phyloP scores from a whole-genome alignment of 352 stramenopile species.

The Lagenidium sp. region DNA sequence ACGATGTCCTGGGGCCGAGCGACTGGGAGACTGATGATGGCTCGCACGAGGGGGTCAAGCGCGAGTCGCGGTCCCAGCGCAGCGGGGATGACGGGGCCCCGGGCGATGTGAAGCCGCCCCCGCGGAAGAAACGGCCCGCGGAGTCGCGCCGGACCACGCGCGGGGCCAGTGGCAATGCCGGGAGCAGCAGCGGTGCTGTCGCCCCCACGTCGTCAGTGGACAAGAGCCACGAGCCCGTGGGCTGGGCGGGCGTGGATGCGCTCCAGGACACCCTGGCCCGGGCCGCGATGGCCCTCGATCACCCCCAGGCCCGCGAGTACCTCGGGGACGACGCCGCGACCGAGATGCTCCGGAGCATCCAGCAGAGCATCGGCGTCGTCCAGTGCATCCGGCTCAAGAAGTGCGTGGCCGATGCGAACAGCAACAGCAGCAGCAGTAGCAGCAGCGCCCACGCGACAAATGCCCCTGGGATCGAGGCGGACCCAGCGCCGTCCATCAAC shows the following conservation, averaged over 20 bases:
- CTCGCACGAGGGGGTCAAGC: background rate
- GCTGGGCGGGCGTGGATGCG: constrained; percentile 11
- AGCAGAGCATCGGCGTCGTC: constrained; percentile 21
- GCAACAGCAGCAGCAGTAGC: constrained; percentile 2
- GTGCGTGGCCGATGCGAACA: too few relatives aligned
- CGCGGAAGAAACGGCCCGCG: too few relatives aligned
- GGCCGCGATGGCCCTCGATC: constrained; percentile 10
- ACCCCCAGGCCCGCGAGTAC: constrained; percentile 12
- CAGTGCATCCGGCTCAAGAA: constrained; percentile 19
- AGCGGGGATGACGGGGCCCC: background rate
- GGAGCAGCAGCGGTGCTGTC: background rate
- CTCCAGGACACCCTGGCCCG: constrained; percentile 13
- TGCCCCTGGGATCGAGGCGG: too few relatives aligned
- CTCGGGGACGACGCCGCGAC: constrained; percentile 11
- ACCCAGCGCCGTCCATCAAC: too few relatives aligned
- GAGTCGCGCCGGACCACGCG: background rate
- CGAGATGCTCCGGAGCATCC: constrained; percentile 19
- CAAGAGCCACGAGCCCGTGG: too few relatives aligned
- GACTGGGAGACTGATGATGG: background rate
- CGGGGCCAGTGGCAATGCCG: too few relatives aligned
- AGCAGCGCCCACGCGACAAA: too few relatives aligned
- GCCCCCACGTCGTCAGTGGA: background rate
- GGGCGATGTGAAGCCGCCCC: background rate
- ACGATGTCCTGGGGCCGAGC: constrained; percentile 3
- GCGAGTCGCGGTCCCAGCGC: too few relatives aligned